A percentile compares a stretch with the other conserved stretches of the same genome.
phyloP scores from a whole-genome alignment of 73 alveolate species.

The Paramecium sexaurelia region DNA sequence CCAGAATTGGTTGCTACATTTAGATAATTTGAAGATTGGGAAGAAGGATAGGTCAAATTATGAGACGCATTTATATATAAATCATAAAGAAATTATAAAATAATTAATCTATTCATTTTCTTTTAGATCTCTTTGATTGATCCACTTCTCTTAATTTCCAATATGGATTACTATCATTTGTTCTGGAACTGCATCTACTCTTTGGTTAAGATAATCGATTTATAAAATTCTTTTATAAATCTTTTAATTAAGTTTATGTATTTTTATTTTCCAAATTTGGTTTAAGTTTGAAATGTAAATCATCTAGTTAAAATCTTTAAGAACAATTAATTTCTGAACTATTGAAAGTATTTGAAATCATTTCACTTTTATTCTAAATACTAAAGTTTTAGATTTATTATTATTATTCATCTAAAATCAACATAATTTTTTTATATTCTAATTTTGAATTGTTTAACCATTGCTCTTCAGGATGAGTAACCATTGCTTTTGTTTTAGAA shows the following conservation, averaged over 20 bases:
- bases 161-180: neutral
- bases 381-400: neutral
- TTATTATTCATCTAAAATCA: constrained; percentile 15
- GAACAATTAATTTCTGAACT: neutral
- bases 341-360: neutral
- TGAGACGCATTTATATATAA: neutral
- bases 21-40: neutral
- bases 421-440: constrained; percentile 34
- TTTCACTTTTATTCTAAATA: neutral
- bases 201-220: neutral
- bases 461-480: constrained; percentile 14
- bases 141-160: constrained; percentile 6
- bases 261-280: neutral
- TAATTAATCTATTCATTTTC: neutral
- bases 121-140: neutral
- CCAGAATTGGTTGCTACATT: constrained; percentile 50
- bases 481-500: neutral
- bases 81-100: neutral
- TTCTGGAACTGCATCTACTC: neutral
- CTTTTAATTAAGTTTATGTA: neutral
- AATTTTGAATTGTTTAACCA: neutral
- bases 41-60: constrained; percentile 1
- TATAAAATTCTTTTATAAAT: neutral
- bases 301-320: neutral
- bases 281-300: neutral